Base-by-base conservation (phyloP, 2,329 filamentous ascomycete genomes). In the Fusarium chuoi region DNA sequence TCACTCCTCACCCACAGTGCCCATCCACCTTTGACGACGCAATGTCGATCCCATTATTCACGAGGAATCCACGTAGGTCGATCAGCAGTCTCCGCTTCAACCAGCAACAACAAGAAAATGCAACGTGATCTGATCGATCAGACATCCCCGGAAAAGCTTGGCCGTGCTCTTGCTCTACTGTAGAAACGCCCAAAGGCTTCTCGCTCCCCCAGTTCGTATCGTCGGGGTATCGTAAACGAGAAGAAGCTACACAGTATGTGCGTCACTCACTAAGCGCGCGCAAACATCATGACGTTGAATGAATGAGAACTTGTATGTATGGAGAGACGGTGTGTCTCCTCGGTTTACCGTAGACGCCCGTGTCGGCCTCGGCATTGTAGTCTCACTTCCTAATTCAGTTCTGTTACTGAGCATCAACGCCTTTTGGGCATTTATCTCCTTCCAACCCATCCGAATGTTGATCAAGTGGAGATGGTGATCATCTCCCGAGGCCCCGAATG, bases 121-220 rank as follows among this genome's bases (percentile, higher is more conserved):
- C 49, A 71, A 73, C 71, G 28, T 74, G 71, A 74, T 74, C 67
- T 74, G 66, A 74, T 74, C 71, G 71, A 74, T 74, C 71, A 70
- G 49, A 51, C 54, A 42, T 60, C 54, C 70, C 70, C 58, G 42
- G 71, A 55, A 71, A 74, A 72, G 67, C 61, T 60, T 68, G 60
- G 24, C 59, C 74, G 73, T 71, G 52, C 61, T 60, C 51, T 65
- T 68, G 58, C 58, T 63, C 65, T 65, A 58, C 58, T 65, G 39
- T 28, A 64, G 30, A 58, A 71, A 71, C 71, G 22, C 70, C 66
- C 67, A 39, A 41, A n/a, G 11, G 30, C 35, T 55, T 41, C 51
- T 41, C 35, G 41, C 35, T 55, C 68, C 57, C 64, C 64, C 38
- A 39, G 56, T 49, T 71, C 70, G 26, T 52, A 30, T 35, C 49